Percentiles rank a stretch among this genome's conserved stretches.
Conservation (phyloP, 441 rosid genomes). For the Adansonia madagascariensis region DNA sequence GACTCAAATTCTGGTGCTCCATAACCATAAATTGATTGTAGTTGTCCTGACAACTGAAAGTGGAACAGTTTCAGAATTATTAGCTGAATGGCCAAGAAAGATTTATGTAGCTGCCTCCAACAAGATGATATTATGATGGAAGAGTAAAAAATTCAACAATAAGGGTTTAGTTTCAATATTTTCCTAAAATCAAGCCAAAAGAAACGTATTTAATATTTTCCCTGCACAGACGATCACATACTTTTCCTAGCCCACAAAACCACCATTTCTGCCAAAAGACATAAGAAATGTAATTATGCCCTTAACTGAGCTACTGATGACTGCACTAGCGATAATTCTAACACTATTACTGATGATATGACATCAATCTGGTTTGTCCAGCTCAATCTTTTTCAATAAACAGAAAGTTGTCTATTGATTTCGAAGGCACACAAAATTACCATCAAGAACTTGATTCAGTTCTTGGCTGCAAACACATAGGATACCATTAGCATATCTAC, state of each 20-base stretch:
- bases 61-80: conserved; percentile 25
- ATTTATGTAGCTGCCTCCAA: neutral
- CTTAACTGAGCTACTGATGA: neutral
- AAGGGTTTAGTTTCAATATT: neutral
- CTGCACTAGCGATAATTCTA: neutral
- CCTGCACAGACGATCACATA: neutral
- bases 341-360: neutral
- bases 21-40: conserved; percentile 73
- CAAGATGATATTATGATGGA: neutral
- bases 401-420: neutral
- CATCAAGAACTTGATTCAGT: neutral
- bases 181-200: neutral
- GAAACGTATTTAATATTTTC: neutral
- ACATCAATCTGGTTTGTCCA: neutral
- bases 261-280: neutral
- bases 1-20: conserved; percentile 98
- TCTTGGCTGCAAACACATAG: neutral
- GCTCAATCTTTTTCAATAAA: neutral
- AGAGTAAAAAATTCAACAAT: neutral
- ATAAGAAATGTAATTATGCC: neutral
- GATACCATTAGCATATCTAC: neutral
- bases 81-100: neutral
- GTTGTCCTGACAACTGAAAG: conserved; percentile 89
- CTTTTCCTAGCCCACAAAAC: neutral
- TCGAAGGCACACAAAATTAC: neutral